These are phyloP conservation scores for Lippia alba DNA, from an alignment of 305 asterid genomes.

Conservation along the genomic window DNA sequence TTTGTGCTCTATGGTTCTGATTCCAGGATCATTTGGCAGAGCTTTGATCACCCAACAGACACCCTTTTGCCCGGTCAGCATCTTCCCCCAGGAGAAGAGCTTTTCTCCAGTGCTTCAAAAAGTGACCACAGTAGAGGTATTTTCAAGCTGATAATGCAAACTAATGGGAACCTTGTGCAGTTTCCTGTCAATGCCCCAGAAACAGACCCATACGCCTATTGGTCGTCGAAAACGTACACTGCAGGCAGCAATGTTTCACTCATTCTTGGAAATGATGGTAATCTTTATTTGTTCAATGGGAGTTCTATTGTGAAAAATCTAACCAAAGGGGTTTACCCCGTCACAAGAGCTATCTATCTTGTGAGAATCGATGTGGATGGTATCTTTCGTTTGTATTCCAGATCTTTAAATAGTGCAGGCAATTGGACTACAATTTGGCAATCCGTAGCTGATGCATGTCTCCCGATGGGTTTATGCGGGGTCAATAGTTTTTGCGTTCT, in stretches of 20 bases:
- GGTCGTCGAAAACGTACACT: conserved; percentile 19
- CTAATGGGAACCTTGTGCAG: conserved; percentile 55
- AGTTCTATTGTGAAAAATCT: neutral
- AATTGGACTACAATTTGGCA: conserved; percentile 37
- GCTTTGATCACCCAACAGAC: conserved; percentile 49
- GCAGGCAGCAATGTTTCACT: conserved; percentile 37
- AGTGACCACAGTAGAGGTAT: conserved; percentile 39
- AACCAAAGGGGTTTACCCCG: neutral
- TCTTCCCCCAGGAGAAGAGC: conserved; percentile 25
- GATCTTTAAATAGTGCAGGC: conserved; percentile 12
- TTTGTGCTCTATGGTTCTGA: conserved; percentile 43
- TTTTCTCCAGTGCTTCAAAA: conserved; percentile 45
- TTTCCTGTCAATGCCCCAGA: conserved; percentile 41
- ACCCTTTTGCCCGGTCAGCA: conserved; percentile 55
- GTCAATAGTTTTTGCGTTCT: conserved; percentile 43
- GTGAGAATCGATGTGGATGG: conserved; percentile 51
- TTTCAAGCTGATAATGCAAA: conserved; percentile 36
- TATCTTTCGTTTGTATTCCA: conserved; percentile 43
- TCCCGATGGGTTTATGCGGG: conserved; percentile 54
- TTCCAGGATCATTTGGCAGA: conserved; percentile 40
- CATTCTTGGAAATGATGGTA: conserved; percentile 40
- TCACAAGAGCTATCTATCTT: neutral
- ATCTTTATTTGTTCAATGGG: neutral
- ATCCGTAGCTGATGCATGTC: conserved; percentile 33
- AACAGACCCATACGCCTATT: conserved; percentile 30